phyloP scores from a whole-genome alignment of 148 eudicot species.

The Cornus florida region DNA sequence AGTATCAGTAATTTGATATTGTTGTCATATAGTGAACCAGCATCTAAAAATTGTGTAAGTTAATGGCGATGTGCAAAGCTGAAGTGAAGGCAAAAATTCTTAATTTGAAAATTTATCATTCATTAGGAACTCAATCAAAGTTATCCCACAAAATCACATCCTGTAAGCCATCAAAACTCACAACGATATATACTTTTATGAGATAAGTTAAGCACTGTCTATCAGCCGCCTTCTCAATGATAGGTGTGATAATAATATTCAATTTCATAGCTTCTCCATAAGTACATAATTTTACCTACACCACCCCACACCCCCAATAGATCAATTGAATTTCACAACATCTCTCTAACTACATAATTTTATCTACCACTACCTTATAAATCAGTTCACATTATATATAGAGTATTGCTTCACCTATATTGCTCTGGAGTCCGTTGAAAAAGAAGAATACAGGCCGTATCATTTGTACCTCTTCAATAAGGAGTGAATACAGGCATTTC shows the following conservation, averaged over 20 bases:
- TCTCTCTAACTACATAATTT: no score
- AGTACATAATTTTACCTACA: neutral
- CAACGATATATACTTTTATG: neutral
- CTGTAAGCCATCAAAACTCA: neutral
- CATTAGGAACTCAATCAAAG: neutral
- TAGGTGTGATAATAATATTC: neutral
- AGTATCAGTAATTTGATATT: neutral
- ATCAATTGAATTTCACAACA: no score
- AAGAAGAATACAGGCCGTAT: neutral
- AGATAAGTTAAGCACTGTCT: neutral
- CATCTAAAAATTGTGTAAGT: neutral
- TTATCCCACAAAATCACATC: neutral
- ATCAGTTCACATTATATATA: no score
- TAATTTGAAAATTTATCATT: neutral
- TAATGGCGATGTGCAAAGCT: neutral
- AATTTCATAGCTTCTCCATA: neutral
- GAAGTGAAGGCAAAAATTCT: neutral
- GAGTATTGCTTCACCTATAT: neutral
- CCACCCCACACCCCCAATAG: neutral
- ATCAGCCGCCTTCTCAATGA: neutral
- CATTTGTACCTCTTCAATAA: neutral
- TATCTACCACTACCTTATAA: no score
- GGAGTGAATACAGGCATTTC: neutral
- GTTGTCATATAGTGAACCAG: neutral
- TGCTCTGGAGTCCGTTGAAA: neutral